Base-by-base conservation (phyloP, 2,329 filamentous ascomycete species). In the Fusarium sp. region DNA sequence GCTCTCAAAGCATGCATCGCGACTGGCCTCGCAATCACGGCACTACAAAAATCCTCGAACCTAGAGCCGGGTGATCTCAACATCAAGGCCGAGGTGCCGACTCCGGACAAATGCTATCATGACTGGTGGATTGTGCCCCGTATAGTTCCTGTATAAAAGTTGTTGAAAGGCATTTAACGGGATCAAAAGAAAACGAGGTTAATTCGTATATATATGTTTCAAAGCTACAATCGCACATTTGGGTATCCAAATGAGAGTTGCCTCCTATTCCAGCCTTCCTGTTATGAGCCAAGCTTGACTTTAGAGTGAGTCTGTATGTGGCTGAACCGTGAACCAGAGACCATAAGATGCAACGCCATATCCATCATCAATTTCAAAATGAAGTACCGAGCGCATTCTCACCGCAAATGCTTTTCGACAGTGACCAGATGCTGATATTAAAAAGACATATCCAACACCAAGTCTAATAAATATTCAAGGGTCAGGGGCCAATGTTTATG, bases 1-100 rank as follows among this genome's bases (percentile, higher is more conserved):
- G 83, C 83, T 9, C 80, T 91, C 68, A 87, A 87, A 69, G 86
- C 89, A n/a, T 89, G 87, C 65, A 92, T 93, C 59, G 87, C 86
- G 8, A 82, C 88, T 1, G 86, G 86, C 6, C 83, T 93, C 61
- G 85, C 88, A 0, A 82, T 91, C 39, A 81, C 82, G 24, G 81
- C 80, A 1, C 74, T 90, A 43, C 84, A 83, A 69, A 89, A 87
- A 73, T 83, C 82, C 3, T 67, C 89, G 8, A 76, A 79, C 15
- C 75, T 71, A 55, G 70, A 59, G 46, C 68, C 47, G 56, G 65
- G 59, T 31, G 61, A 73, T 41, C 40, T 82, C 46, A 75, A 74
- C 47, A 68, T 87, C 22, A 81, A 76, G 68, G 80, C 79, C 24
- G 81, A 85, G 70, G 78, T 88, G 43, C 85, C 85, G 8, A 73